Evolutionary conservation across 148 eudicot genomes (phyloP).

Genomic region (Chenopodium album): DNA sequence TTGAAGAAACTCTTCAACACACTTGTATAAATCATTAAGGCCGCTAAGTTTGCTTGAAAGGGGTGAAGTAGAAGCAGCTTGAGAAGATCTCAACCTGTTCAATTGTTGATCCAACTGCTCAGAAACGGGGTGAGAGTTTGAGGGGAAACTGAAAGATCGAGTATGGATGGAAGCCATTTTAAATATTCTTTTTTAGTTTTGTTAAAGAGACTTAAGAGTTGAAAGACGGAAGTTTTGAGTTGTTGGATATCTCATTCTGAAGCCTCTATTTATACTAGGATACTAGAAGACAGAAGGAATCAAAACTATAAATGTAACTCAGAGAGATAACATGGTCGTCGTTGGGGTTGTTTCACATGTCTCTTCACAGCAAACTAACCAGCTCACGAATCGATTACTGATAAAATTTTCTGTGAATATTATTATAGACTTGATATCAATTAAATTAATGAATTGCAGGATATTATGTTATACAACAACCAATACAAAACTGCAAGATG

Average conservation of each 20-base stretch:
- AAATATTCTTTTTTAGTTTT: not conserved
- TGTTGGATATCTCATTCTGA: not conserved
- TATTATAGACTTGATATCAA: not conserved
- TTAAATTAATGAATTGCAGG: not conserved
- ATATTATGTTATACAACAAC: not conserved
- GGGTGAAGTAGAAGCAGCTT: slow-evolving; percentile 31
- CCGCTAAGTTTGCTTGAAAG: slow-evolving; percentile 18
- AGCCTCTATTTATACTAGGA: slow-evolving; percentile 4
- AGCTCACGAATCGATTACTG: not conserved
- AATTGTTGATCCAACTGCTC: slow-evolving; percentile 11
- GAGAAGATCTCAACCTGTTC: slow-evolving; percentile 25
- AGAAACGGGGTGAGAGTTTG: slow-evolving; percentile 18
- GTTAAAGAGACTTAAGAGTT: not conserved
- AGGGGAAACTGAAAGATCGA: slow-evolving; percentile 34
- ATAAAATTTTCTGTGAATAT: not conserved
- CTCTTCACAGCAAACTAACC: not conserved
- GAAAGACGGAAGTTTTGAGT: not conserved
- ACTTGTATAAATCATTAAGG: slow-evolving; percentile 26
- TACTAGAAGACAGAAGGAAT: slow-evolving; percentile 17
- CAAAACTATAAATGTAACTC: not conserved
- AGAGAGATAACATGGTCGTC: not conserved
- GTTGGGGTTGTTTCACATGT: not conserved
- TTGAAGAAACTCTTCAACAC: slow-evolving; percentile 39
- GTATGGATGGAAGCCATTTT: slow-evolving; percentile 28
- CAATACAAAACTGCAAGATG: not conserved